Percentiles rank a stretch among this genome's conserved stretches.
phyloP scores from a whole-genome alignment of 768 basidiomycete species.

The Phanerochaete sordida region DNA sequence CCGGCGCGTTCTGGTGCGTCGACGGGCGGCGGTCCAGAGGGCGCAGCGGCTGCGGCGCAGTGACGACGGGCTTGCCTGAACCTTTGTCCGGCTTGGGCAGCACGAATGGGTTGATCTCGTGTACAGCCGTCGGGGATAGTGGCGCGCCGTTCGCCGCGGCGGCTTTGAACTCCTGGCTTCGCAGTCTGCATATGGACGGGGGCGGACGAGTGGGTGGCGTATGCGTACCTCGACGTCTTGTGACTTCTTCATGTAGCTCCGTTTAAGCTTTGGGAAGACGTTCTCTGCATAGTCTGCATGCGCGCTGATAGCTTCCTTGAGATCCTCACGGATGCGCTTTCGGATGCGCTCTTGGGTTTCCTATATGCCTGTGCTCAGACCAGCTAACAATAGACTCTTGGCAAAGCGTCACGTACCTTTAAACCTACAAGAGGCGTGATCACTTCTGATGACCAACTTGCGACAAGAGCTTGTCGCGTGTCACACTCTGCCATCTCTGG shows the following conservation, averaged over 20 bases:
- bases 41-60: conserved; percentile 70
- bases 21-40: conserved; percentile 76
- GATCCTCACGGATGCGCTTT: conserved; percentile 86
- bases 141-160: conserved; percentile 38
- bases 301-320: conserved; percentile 71
- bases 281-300: conserved; percentile 83
- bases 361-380: conserved; percentile 32
- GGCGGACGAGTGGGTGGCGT: not conserved
- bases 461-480: conserved; percentile 73
- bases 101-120: conserved; percentile 30
- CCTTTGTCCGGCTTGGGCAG: conserved; percentile 40
- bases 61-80: conserved; percentile 53
- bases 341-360: conserved; percentile 91
- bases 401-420: conserved; percentile 44
- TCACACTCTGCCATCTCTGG: conserved; percentile 61
- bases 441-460: conserved; percentile 69
- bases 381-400: not conserved
- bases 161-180: conserved; percentile 61
- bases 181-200: not conserved
- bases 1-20: conserved; percentile 40
- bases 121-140: conserved; percentile 27
- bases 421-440: conserved; percentile 63
- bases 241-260: conserved; percentile 78
- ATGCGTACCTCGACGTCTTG: conserved; percentile 76
- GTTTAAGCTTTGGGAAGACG: conserved; percentile 77